These are phyloP conservation scores for Petasospora fabianii DNA, from an alignment of 1,139 yeast genomes.

Conservation along the genomic window DNA sequence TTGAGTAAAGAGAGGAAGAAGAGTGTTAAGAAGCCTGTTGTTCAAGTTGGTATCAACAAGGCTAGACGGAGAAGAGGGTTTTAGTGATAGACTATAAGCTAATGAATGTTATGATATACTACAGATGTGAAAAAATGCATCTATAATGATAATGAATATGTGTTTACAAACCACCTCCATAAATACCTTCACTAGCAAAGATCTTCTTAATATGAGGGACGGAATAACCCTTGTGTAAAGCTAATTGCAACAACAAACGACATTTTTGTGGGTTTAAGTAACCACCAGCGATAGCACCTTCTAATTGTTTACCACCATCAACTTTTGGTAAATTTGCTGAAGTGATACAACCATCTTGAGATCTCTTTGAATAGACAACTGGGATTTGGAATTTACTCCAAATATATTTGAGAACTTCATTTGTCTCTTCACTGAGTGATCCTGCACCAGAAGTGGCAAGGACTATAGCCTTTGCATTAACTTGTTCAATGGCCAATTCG, in stretches of 20 bases:
- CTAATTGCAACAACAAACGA: slow-evolving; percentile 54
- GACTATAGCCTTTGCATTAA: slow-evolving; percentile 50
- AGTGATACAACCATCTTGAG: slow-evolving; percentile 63
- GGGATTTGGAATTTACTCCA: slow-evolving; percentile 42
- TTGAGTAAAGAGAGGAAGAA: slow-evolving; percentile 9
- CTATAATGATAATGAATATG: no score
- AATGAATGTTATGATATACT: no score
- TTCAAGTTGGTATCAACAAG: slow-evolving; percentile 11
- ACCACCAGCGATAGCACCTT: slow-evolving; percentile 54
- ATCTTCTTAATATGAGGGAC: slow-evolving; percentile 36
- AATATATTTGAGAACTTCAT: slow-evolving; percentile 37
- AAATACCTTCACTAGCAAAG: slow-evolving; percentile 37
- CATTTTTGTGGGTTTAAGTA: slow-evolving; percentile 67
- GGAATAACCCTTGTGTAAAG: slow-evolving; percentile 38
- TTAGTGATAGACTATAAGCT: background rate
- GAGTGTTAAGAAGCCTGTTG: slow-evolving; percentile 9
- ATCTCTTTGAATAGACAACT: slow-evolving; percentile 58
- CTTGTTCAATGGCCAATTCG: slow-evolving; percentile 38
- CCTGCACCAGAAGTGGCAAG: slow-evolving; percentile 76
- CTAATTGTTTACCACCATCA: slow-evolving; percentile 28
- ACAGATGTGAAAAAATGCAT: no score
- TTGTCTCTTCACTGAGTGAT: slow-evolving; percentile 51
- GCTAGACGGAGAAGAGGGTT: slow-evolving; percentile 16
- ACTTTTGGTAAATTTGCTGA: slow-evolving; percentile 41
- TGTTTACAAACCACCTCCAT: slow-evolving; percentile 26